These are phyloP conservation scores for Thinopyrum obtusiflorum DNA, from an alignment of 202 grass and related monocot genomes.

Conservation along the genomic window DNA sequence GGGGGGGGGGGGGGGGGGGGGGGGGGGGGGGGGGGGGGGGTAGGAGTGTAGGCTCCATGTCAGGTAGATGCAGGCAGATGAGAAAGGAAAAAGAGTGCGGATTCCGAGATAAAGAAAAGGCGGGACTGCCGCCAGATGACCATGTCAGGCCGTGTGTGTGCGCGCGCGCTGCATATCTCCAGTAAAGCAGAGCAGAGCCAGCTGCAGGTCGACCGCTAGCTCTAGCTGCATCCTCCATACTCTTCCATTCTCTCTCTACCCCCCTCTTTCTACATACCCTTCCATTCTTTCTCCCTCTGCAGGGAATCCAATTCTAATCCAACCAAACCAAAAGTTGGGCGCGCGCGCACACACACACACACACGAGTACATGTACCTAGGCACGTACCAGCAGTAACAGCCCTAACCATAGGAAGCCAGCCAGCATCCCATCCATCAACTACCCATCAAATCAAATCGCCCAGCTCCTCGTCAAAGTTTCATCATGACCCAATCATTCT, in stretches of 20 bases:
- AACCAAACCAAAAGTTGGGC: background rate
- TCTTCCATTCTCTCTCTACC: background rate
- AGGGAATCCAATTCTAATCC: conserved; percentile 32
- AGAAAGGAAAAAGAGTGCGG: conserved; percentile 35
- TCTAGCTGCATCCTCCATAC: background rate
- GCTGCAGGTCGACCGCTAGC: background rate
- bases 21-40: too few relatives aligned
- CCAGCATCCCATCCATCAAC: background rate
- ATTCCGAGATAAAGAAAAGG: conserved; percentile 55
- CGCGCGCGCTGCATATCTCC: conserved; percentile 30
- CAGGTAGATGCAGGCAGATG: conserved; percentile 25
- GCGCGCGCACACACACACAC: background rate
- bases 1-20: too few relatives aligned
- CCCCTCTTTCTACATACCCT: fast-evolving
- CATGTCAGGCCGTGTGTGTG: conserved; percentile 26
- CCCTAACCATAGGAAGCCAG: conserved; percentile 47
- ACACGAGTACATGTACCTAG: background rate
- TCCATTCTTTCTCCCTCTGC: background rate
- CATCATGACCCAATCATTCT: conserved; percentile 62
- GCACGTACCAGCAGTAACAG: conserved; percentile 7
- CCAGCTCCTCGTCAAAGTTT: background rate
- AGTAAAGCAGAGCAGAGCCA: conserved; percentile 23
- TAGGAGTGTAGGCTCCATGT: too few relatives aligned
- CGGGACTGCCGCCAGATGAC: conserved; percentile 24
- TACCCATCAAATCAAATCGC: background rate